These are phyloP conservation scores for Tolypocladium album DNA, from an alignment of 2,329 filamentous ascomycete species.

Conservation along the genomic window DNA sequence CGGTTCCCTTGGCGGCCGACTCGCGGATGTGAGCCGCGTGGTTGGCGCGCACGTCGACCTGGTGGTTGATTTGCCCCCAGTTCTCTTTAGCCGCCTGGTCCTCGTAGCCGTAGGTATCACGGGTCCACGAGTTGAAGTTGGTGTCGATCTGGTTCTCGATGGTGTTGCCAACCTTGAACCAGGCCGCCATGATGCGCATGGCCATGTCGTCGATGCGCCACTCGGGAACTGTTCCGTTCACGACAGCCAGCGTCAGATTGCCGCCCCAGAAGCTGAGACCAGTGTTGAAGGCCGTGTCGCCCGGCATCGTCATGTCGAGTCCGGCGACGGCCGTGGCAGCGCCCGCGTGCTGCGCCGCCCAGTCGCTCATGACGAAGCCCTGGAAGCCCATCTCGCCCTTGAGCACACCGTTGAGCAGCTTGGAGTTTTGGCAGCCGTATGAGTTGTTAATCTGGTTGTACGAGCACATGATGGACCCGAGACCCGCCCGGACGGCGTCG, in stretches of 20 bases:
- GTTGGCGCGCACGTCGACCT: slow-evolving; percentile 71
- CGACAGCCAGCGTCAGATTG: slow-evolving; percentile 76
- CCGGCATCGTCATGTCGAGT: slow-evolving; percentile 82
- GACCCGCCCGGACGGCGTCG: slow-evolving; percentile 58
- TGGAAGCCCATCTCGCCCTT: slow-evolving; percentile 76
- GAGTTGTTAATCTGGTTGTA: slow-evolving; percentile 76
- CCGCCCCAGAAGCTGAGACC: slow-evolving; percentile 70
- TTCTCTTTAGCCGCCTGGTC: slow-evolving; percentile 53
- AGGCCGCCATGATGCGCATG: slow-evolving; percentile 66
- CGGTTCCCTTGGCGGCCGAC: slow-evolving; percentile 68
- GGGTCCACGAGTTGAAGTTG: slow-evolving; percentile 86
- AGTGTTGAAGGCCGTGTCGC: slow-evolving; percentile 67
- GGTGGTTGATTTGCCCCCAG: slow-evolving; percentile 62
- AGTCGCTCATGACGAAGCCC: slow-evolving; percentile 73
- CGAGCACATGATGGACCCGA: slow-evolving; percentile 53
- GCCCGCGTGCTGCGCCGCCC: slow-evolving; percentile 64
- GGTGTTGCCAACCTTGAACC: slow-evolving; percentile 54
- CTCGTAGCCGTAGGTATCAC: slow-evolving; percentile 60
- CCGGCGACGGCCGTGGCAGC: slow-evolving; percentile 58
- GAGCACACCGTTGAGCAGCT: slow-evolving; percentile 62
- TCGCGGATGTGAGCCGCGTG: slow-evolving; percentile 66
- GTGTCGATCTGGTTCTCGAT: slow-evolving; percentile 38
- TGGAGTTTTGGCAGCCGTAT: slow-evolving; percentile 70
- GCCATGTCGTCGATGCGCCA: slow-evolving; percentile 90
- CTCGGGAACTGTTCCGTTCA: slow-evolving; percentile 82